A percentile compares a stretch with the other conserved stretches of the same genome.
phyloP scores from a whole-genome alignment of 176 grass and related monocot genomes.

The Bolboschoenus planiculmis region DNA sequence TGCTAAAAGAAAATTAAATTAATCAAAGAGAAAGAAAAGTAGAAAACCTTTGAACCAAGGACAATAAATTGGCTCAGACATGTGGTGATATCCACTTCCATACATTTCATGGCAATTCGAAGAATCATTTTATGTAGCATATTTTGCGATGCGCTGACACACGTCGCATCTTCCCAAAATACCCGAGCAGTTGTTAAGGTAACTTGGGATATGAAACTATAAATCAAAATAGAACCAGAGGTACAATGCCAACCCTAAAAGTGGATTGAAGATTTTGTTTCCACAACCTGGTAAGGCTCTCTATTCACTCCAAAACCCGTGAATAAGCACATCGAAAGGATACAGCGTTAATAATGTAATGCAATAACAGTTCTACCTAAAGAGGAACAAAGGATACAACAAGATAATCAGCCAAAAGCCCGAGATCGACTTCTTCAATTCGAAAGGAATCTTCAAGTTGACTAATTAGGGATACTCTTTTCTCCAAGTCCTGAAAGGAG shows the following conservation, averaged over 20 bases:
- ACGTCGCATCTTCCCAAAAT: conserved; percentile 72
- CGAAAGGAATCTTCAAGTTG: conserved; percentile 46
- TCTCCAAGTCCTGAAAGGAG: conserved; percentile 56
- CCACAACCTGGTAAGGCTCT: background rate
- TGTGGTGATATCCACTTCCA: conserved; percentile 26
- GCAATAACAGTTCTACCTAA: background rate
- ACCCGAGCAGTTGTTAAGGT: conserved; percentile 48
- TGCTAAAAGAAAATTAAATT: background rate
- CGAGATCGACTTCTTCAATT: conserved; percentile 31
- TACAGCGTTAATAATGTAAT: background rate
- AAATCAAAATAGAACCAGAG: background rate
- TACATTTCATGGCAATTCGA: conserved; percentile 62
- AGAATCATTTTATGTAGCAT: conserved; percentile 68
- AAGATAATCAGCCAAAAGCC: conserved; percentile 43
- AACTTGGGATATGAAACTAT: background rate
- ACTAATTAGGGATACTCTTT: conserved; percentile 48
- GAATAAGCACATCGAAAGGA: background rate
- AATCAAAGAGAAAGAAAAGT: background rate
- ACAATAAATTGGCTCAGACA: conserved; percentile 50
- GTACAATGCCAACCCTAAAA: background rate
- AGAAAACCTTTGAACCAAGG: conserved; percentile 59
- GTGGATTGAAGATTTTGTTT: background rate
- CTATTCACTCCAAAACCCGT: background rate
- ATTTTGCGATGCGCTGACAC: conserved; percentile 53
- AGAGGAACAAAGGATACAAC: conserved; percentile 48